A percentile compares a stretch with the other conserved stretches of the same genome.
phyloP scores from a whole-genome alignment of 768 basidiomycete species.

The Suillus lakei region DNA sequence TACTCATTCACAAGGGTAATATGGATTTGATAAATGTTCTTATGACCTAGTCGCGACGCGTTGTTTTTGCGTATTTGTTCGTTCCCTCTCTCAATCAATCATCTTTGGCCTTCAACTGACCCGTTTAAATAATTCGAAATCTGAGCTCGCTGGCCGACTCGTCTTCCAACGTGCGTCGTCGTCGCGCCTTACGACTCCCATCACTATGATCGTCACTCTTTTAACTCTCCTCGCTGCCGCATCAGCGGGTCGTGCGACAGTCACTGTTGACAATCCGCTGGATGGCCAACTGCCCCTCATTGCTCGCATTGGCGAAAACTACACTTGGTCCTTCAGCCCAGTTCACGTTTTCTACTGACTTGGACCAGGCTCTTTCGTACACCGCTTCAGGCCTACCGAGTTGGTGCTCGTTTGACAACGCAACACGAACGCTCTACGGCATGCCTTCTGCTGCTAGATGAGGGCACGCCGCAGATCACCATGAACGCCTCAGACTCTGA shows the following conservation, averaged over 20 bases:
- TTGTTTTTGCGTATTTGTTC: slow-evolving; percentile 20
- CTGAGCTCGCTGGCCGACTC: slow-evolving; percentile 67
- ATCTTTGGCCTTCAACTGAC: slow-evolving; percentile 6
- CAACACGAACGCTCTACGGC: slow-evolving; percentile 66
- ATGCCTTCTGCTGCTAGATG: slow-evolving; percentile 65
- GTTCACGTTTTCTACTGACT: slow-evolving; percentile 62
- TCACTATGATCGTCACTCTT: slow-evolving; percentile 69
- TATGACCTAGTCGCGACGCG: slow-evolving; percentile 31
- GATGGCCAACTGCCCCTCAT: slow-evolving; percentile 78
- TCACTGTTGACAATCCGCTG: slow-evolving; percentile 62
- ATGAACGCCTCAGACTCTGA: slow-evolving; percentile 64
- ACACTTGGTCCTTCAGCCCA: slow-evolving; percentile 69
- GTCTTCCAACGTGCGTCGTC: slow-evolving; percentile 41
- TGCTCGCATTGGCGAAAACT: slow-evolving; percentile 68
- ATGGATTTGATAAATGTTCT: slow-evolving; percentile 22
- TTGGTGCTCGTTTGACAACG: slow-evolving; percentile 80
- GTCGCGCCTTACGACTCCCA: slow-evolving; percentile 53
- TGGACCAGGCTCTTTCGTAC: slow-evolving; percentile 52
- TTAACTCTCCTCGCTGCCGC: slow-evolving; percentile 50
- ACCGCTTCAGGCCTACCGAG: slow-evolving; percentile 61
- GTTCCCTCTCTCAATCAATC: slow-evolving; percentile 13
- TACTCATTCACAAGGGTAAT: slow-evolving; percentile 10
- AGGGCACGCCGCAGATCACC: slow-evolving; percentile 63
- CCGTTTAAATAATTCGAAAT: slow-evolving; percentile 13
- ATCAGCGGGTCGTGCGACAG: slow-evolving; percentile 46